Base-by-base conservation (phyloP, 805 yeast species). In the Sungouiella thailandica region DNA sequence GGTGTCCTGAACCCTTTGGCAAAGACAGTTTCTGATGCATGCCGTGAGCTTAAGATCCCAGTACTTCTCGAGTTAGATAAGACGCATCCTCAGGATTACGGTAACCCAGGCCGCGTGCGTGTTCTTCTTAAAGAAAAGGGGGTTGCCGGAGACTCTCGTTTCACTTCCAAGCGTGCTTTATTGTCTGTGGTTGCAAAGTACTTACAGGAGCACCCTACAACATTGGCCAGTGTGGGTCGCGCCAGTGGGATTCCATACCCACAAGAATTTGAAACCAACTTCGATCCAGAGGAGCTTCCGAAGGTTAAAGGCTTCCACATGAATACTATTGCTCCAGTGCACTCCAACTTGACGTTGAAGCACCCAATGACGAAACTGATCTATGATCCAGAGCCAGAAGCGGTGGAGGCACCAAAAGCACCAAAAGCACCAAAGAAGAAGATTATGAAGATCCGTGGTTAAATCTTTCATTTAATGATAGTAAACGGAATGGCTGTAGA, bases 71-170 rank as follows among this genome's bases (percentile, higher is more conserved):
- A 85, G 59, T 78, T 90, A 40, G 86, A 83, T 39, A 93, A 88
- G 62, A 60, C 83, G 1, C 98, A 90, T 60, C 97, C 97, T 9
- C 95, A 89, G 58, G 97, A 90, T 60, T 93, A 82, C 73, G 95
- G 97, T 45, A 90, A 90, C 53, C 94, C 97, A 4, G 98, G 98
- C n/a, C 73, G 97, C 50, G 89, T 93, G 23, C 76, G 95, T 46
- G 82, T 88, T 15, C 65, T 78, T 28, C 45, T 86, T 25, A 81
- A 78, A 49, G 59, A 57, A 31, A 46, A 48, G n/a, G 50, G 50
- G 9, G 71, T 72, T 30, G 59, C 70, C 8, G 78, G 76, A 2
- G 61, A 64, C 38, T 34, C 46, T n/a, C 41, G 52, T 17, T 57
- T 52, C 37, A 43, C 51, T 13, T 60, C 53, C 31, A 88, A 89